phyloP scores from a whole-genome alignment of 2,329 filamentous ascomycete species.

The Diaporthe sp. region DNA sequence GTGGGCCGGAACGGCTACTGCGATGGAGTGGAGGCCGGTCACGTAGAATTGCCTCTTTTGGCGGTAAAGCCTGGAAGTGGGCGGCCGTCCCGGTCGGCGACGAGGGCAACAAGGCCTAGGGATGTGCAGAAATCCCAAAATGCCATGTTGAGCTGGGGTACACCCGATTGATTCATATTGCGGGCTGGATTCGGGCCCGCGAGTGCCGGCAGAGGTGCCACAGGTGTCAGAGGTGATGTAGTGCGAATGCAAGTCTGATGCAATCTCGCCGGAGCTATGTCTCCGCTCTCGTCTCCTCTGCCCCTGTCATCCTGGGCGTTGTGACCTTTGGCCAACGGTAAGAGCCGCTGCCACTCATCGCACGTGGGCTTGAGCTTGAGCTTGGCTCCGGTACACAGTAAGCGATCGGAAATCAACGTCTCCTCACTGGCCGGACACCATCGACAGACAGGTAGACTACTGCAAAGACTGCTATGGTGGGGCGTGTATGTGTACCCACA shows the following conservation, averaged over 20 bases:
- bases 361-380: neutral
- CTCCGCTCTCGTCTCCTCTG: constrained; percentile 3
- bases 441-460: neutral
- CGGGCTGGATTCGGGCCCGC: neutral
- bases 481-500: neutral
- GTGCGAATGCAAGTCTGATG: constrained; percentile 27
- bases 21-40: neutral
- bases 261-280: constrained; percentile 18
- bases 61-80: neutral
- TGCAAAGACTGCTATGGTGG: neutral
- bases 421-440: neutral
- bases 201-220: neutral
- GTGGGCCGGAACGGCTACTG: neutral
- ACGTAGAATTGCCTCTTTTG: neutral
- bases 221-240: constrained; percentile 2
- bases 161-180: neutral
- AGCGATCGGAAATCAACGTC: neutral
- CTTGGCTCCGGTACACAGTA: neutral
- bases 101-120: neutral
- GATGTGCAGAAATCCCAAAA: neutral
- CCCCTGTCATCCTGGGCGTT: neutral
- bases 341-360: neutral
- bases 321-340: neutral
- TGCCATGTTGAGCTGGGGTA: neutral
- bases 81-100: neutral